Conservation (phyloP, 176 grass and related monocot species). For the Aechmea fasciata region DNA sequence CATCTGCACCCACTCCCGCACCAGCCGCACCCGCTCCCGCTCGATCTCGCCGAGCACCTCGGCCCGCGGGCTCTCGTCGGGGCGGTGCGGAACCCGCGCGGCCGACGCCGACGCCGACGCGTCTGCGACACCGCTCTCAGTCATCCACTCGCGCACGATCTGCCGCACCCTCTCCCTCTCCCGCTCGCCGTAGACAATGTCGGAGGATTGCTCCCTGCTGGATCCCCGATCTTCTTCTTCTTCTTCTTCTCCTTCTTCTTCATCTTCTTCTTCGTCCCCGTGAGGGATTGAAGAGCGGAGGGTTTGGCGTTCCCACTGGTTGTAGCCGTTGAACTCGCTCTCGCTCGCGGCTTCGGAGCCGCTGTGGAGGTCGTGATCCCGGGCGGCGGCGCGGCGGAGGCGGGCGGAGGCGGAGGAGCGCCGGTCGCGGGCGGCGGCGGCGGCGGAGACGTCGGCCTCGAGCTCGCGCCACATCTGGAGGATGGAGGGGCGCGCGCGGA, state of each 20-base stretch:
- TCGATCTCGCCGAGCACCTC: conserved; percentile 53
- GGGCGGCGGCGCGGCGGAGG: background rate
- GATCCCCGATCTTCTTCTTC: conserved; percentile 25
- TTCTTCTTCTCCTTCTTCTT: conserved; percentile 15
- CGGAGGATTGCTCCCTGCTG: conserved; percentile 71
- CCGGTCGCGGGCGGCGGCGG: background rate
- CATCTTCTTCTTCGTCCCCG: background rate
- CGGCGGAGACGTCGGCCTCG: conserved; percentile 10
- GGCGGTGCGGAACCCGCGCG: conserved; percentile 20
- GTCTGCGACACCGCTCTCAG: conserved; percentile 19
- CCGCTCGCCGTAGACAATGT: conserved; percentile 22
- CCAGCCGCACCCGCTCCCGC: conserved; percentile 53
- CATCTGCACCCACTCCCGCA: conserved; percentile 54
- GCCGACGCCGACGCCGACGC: conserved; percentile 9
- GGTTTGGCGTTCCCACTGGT: conserved; percentile 2
- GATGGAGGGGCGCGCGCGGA: conserved; percentile 23
- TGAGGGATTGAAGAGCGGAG: background rate
- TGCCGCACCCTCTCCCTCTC: conserved; percentile 28
- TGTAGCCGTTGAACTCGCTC: conserved; percentile 32
- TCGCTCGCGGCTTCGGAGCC: conserved; percentile 46
- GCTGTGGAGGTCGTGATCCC: conserved; percentile 14
- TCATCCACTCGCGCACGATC: conserved; percentile 27
- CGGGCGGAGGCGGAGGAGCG: background rate
- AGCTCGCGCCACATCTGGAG: conserved; percentile 33
- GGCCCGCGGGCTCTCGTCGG: conserved; percentile 15